These are phyloP conservation scores for Fusarium mexicanum DNA, from an alignment of 2,329 filamentous ascomycete genomes.

Conservation along the genomic window DNA sequence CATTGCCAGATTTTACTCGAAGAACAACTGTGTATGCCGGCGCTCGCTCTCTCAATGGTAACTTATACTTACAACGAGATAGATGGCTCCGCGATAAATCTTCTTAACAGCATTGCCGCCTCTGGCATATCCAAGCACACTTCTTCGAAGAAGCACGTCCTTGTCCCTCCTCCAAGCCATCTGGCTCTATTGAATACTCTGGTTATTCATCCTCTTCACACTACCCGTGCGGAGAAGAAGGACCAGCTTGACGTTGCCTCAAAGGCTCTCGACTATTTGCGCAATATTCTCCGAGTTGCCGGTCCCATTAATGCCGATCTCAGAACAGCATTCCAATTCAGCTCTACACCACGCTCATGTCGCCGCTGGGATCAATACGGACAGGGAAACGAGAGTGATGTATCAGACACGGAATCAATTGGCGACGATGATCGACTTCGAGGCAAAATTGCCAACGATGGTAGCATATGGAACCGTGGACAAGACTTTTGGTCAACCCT, in stretches of 20 bases:
- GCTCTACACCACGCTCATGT: conserved; percentile 44
- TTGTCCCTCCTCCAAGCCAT: conserved; percentile 75
- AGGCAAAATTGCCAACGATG: conserved; percentile 68
- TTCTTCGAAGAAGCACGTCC: conserved; percentile 55
- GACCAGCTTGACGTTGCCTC: conserved; percentile 72
- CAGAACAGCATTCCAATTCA: conserved; percentile 77
- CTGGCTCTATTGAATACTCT: conserved; percentile 83
- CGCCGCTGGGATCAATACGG: conserved; percentile 49
- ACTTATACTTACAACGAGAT: background rate
- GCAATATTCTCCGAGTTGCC: conserved; percentile 69
- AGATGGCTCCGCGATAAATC: conserved; percentile 62
- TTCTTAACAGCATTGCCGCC: conserved; percentile 71
- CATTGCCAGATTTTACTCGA: conserved; percentile 79
- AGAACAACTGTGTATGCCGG: conserved; percentile 71
- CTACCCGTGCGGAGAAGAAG: conserved; percentile 72
- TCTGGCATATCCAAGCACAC: conserved; percentile 55
- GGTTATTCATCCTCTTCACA: conserved; percentile 82
- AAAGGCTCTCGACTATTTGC: conserved; percentile 75
- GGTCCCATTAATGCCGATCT: conserved; percentile 78
- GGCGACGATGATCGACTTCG: conserved; percentile 63
- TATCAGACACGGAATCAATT: conserved; percentile 54
- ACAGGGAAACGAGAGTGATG: conserved; percentile 55
- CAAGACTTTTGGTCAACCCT: conserved; percentile 90
- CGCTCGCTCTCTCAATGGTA: background rate
- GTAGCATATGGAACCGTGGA: conserved; percentile 77